Base-by-base conservation (phyloP, 1,139 yeast species). In the Suhomyces yuchorum region DNA sequence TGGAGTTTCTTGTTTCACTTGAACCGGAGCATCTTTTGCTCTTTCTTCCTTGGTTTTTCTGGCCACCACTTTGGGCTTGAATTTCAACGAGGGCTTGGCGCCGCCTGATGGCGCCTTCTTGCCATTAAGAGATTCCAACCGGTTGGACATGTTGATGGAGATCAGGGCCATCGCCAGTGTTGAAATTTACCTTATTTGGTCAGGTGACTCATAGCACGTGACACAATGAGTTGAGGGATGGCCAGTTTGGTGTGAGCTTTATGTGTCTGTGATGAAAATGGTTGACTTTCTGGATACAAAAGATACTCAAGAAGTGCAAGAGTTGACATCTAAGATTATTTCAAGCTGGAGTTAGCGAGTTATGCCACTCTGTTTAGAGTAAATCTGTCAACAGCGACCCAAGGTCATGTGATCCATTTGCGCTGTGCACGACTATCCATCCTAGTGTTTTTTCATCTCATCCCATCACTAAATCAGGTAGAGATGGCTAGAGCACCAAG, bases 21-120 rank as follows among this genome's bases (percentile, higher is more conserved):
- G 74, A 8, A 56, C 63, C 1, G 91, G 89, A 0, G 91, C 91
- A 35, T 82, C 81, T 39, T 85, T 83, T 24, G 83, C 95, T 62
- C 97, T 73, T 59, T 89, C 97, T 58, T 87, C 93, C 56, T 88
- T 85, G 18, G 90, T 71, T 62, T 89, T 82, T 66, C 97, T 75
- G 1, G 88, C 89, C 37, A 90, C 96, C 1, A 76, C 85, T 63
- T 90, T 90, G 1, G 97, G 97, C 61, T 84, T 81, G 66, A 90
- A 90, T 65, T 85, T 84, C 45, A 80, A 72, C 24, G 76, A 73
- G 18, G 82, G 81, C 57, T 79, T 82, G n/a, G 70, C 47, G 32
- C 50, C 48, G 32, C 49, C 47, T 3, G 58, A 38, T 3, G 60
- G 53, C 12, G 70, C 59, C 53, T 69, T 67, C 50, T 68, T 70